Percentiles rank a stretch among this genome's conserved stretches.
phyloP scores from a whole-genome alignment of 148 eudicot genomes.

The Nepenthes gracilis region DNA sequence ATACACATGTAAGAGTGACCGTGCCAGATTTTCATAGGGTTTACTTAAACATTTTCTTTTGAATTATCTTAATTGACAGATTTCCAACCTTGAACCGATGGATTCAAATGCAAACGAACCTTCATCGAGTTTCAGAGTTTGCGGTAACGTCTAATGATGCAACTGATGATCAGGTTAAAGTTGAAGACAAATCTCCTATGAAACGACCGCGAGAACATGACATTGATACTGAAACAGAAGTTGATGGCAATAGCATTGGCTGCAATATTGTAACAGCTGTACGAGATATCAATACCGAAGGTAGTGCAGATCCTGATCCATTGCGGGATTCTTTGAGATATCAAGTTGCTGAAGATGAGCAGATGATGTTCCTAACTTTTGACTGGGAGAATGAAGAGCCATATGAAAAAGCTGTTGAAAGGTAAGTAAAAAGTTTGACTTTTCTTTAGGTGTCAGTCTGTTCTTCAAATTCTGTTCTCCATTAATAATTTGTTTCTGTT shows the following conservation, averaged over 20 bases:
- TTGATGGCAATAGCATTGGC: slow-evolving; percentile 45
- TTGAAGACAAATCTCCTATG: slow-evolving; percentile 30
- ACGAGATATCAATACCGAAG: slow-evolving; percentile 29
- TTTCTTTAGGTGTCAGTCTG: neutral
- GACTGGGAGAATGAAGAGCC: slow-evolving; percentile 98
- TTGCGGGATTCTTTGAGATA: slow-evolving; percentile 39
- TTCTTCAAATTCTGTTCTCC: neutral
- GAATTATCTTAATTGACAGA: slow-evolving; percentile 24
- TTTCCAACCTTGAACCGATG: slow-evolving; percentile 98
- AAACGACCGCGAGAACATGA: slow-evolving; percentile 78
- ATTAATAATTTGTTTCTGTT: too few relatives aligned
- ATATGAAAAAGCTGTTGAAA: slow-evolving; percentile 79
- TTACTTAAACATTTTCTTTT: slow-evolving; percentile 4
- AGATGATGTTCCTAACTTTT: slow-evolving; percentile 63
- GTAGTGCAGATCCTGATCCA: slow-evolving; percentile 35
- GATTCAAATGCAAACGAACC: slow-evolving; percentile 99
- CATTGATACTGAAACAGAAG: slow-evolving; percentile 69
- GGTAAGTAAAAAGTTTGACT: slow-evolving; percentile 29
- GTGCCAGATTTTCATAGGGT: slow-evolving; percentile 3
- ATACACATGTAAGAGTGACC: slow-evolving; percentile 1
- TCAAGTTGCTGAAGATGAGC: slow-evolving; percentile 37
- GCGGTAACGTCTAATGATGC: slow-evolving; percentile 47
- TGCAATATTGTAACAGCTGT: slow-evolving; percentile 19
- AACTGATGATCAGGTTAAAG: slow-evolving; percentile 26
- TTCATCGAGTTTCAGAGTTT: slow-evolving; percentile 86